Percentiles rank a stretch among this genome's conserved stretches.
Evolutionary conservation across 805 yeast species (phyloP).

Genomic region (Saturnispora kantuleensis): DNA sequence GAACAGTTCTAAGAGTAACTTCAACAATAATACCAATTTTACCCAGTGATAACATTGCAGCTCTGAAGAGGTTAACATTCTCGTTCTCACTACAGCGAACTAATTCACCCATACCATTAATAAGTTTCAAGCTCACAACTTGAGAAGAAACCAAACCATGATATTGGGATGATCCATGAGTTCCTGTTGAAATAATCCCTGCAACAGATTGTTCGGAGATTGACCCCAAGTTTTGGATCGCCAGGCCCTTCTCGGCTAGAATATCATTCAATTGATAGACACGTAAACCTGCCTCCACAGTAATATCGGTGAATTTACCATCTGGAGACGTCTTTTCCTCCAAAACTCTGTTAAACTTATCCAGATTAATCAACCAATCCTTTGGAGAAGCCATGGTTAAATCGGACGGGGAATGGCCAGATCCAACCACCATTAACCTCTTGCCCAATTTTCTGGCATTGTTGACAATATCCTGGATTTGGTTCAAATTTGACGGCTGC

Average conservation of each 20-base stretch:
- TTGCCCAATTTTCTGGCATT: slow-evolving; percentile 50
- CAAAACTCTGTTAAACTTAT: slow-evolving; percentile 51
- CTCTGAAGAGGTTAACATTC: slow-evolving; percentile 59
- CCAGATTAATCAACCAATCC: slow-evolving; percentile 85
- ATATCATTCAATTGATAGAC: slow-evolving; percentile 62
- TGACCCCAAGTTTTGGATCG: slow-evolving; percentile 87
- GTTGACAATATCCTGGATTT: slow-evolving; percentile 56
- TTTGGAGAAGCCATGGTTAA: slow-evolving; percentile 63
- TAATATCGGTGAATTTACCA: slow-evolving; percentile 74
- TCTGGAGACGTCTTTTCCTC: slow-evolving; percentile 36
- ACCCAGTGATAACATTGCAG: slow-evolving; percentile 79
- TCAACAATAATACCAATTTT: slow-evolving; percentile 83
- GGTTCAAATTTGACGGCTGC: slow-evolving; percentile 66
- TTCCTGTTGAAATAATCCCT: slow-evolving; percentile 94
- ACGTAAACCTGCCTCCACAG: slow-evolving; percentile 91
- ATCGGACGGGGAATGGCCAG: slow-evolving; percentile 93
- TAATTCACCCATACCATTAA: slow-evolving; percentile 67
- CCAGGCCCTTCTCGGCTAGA: slow-evolving; percentile 54
- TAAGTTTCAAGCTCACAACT: slow-evolving; percentile 64
- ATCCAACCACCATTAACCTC: slow-evolving; percentile 77
- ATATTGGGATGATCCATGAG: slow-evolving; percentile 90
- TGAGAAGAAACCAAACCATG: slow-evolving; percentile 89
- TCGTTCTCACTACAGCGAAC: slow-evolving; percentile 57
- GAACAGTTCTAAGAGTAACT: slow-evolving; percentile 78
- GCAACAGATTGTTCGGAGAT: slow-evolving; percentile 90